phyloP scores from a whole-genome alignment of 1,139 yeast species.

The Taphrina communis region DNA sequence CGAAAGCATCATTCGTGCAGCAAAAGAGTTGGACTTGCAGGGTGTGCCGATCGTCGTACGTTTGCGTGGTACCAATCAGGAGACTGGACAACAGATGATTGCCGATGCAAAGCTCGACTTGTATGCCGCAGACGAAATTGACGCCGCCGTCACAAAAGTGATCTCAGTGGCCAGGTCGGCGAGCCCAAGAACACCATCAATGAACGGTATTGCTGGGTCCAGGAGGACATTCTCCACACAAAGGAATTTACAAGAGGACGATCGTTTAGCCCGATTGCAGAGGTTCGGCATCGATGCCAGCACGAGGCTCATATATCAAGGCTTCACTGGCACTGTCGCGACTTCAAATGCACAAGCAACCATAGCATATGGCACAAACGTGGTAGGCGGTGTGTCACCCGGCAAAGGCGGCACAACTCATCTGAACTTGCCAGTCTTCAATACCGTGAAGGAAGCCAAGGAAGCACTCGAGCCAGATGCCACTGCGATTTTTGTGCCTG shows the following conservation, averaged over 20 bases:
- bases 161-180: conserved; percentile 7
- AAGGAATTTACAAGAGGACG: background rate
- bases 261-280: conserved; percentile 1
- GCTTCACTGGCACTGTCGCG: conserved; percentile 96
- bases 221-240: background rate
- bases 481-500: conserved; percentile 39
- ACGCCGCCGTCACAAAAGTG: conserved; percentile 20
- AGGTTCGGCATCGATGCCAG: conserved; percentile 14
- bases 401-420: conserved; percentile 32
- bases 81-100: conserved; percentile 27
- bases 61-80: conserved; percentile 31
- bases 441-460: conserved; percentile 22
- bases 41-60: conserved; percentile 33
- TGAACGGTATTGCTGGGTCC: background rate
- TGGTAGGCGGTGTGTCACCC: conserved; percentile 49
- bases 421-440: conserved; percentile 31
- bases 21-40: conserved; percentile 24
- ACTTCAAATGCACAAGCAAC: conserved; percentile 98
- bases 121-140: conserved; percentile 19
- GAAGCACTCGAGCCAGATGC: conserved; percentile 26
- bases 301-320: conserved; percentile 38
- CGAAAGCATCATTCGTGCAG: conserved; percentile 33
- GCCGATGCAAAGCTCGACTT: conserved; percentile 21
- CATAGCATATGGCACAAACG: conserved; percentile 79
- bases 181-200: background rate